Percentiles rank a stretch among this genome's conserved stretches.
Evolutionary conservation across 495 filamentous ascomycete species (phyloP).

Genomic region (Lasiosphaeria ovina): DNA sequence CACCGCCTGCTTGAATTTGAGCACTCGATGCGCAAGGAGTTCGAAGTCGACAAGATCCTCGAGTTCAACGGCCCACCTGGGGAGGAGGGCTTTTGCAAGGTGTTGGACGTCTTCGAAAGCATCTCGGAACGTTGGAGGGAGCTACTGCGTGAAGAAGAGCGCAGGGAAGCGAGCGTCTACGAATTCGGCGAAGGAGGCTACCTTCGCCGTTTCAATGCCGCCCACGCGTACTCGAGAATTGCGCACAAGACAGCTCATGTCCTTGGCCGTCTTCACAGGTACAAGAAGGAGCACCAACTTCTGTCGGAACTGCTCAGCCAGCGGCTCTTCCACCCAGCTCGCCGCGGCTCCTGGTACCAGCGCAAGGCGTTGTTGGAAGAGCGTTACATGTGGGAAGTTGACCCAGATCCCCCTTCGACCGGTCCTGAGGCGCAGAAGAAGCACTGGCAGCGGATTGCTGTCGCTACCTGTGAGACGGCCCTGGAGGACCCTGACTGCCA

Average conservation of each 20-base stretch:
- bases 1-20: constrained; percentile 82
- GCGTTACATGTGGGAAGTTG: constrained; percentile 78
- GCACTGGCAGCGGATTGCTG: constrained; percentile 76
- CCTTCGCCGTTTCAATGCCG: constrained; percentile 84
- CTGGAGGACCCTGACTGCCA: constrained; percentile 87
- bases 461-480: constrained; percentile 81
- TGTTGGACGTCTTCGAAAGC: constrained; percentile 69
- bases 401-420: constrained; percentile 36
- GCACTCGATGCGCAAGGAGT: constrained; percentile 78
- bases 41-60: constrained; percentile 75
- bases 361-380: constrained; percentile 93
- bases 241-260: constrained; percentile 79
- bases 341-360: constrained; percentile 93
- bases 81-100: constrained; percentile 54
- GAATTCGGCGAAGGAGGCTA: constrained; percentile 86
- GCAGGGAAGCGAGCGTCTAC: constrained; percentile 76
- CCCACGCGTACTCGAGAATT: constrained; percentile 91
- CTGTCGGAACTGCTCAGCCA: constrained; percentile 76
- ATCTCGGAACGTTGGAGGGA: constrained; percentile 78
- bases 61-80: constrained; percentile 79
- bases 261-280: constrained; percentile 78
- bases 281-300: constrained; percentile 73
- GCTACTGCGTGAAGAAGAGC: constrained; percentile 72
- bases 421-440: constrained; percentile 60
- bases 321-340: constrained; percentile 76